Conservation (phyloP, 345 rosid genomes). For the Hevea brasiliensis region DNA sequence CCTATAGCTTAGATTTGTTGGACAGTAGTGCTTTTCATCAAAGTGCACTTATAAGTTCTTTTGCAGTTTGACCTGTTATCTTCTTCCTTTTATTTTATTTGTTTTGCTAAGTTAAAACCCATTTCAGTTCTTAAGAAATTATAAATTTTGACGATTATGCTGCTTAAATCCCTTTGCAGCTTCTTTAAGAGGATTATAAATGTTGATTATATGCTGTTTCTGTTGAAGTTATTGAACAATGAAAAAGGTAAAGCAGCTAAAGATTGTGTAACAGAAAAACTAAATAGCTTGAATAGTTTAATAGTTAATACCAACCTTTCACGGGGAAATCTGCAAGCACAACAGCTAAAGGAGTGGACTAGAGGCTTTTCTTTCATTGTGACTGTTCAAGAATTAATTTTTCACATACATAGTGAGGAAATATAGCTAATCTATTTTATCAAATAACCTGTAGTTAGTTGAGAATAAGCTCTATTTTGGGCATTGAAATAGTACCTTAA, state of each 20-base stretch:
- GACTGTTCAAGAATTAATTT: not conserved
- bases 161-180: not conserved
- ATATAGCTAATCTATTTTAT: not conserved
- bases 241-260: not conserved
- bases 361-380: not conserved
- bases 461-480: conserved; percentile 4
- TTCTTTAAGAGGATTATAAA: not conserved
- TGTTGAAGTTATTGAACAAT: not conserved
- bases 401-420: not conserved
- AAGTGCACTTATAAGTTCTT: not conserved
- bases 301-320: not conserved
- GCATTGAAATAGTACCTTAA: not conserved
- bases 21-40: not conserved
- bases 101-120: not conserved
- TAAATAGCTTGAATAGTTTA: not conserved
- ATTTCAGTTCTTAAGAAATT: not conserved
- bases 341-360: not conserved
- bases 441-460: not conserved
- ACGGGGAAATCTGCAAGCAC: not conserved
- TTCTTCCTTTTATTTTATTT: not conserved
- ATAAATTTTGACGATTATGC: not conserved
- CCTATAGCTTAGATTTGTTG: not conserved
- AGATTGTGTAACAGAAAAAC: not conserved
- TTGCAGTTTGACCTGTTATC: not conserved
- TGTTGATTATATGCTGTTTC: not conserved